Evolutionary conservation across 2,329 filamentous ascomycete species (phyloP).

Genomic region (Monosporascus sp.): DNA sequence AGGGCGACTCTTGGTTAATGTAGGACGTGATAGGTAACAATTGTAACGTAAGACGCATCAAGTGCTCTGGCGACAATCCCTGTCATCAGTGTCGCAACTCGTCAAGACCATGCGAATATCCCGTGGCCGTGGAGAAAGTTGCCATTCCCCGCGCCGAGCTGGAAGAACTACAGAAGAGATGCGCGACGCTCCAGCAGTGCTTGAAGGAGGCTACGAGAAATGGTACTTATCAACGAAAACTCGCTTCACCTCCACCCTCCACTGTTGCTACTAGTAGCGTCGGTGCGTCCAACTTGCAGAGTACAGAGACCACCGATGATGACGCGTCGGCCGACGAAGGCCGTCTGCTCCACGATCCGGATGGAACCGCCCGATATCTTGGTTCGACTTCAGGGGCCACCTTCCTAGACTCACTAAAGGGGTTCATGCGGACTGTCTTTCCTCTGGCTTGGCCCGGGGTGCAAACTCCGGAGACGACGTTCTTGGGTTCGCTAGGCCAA

Average conservation of each 20-base stretch:
- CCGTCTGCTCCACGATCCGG: constrained; percentile 37
- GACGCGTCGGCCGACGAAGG: constrained; percentile 28
- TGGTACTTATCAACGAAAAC: constrained; percentile 26
- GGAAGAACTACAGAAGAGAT: constrained; percentile 34
- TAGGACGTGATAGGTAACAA: constrained; percentile 29
- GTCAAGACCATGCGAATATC: constrained; percentile 43
- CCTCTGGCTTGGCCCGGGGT: constrained; percentile 25
- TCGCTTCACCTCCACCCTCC: constrained; percentile 7
- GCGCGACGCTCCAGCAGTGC: constrained; percentile 35
- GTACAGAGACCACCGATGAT: constrained; percentile 5
- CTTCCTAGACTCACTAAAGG: constrained; percentile 45
- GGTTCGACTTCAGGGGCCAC: constrained; percentile 46
- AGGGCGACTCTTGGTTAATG: not conserved
- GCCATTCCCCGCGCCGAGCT: constrained; percentile 36
- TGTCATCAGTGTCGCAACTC: constrained; percentile 40
- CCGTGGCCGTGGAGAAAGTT: constrained; percentile 38
- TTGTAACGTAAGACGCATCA: constrained; percentile 48
- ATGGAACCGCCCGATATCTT: constrained; percentile 40
- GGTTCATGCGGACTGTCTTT: constrained; percentile 37
- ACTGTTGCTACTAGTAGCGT: not conserved
- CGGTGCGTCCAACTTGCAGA: not conserved
- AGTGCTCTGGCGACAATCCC: constrained; percentile 45
- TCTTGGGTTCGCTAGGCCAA: constrained; percentile 36
- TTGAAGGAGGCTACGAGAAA: constrained; percentile 34
- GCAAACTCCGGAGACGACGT: constrained; percentile 20